phyloP scores from a whole-genome alignment of 2,329 filamentous ascomycete genomes.

The Pyricularia pennisetigena region DNA sequence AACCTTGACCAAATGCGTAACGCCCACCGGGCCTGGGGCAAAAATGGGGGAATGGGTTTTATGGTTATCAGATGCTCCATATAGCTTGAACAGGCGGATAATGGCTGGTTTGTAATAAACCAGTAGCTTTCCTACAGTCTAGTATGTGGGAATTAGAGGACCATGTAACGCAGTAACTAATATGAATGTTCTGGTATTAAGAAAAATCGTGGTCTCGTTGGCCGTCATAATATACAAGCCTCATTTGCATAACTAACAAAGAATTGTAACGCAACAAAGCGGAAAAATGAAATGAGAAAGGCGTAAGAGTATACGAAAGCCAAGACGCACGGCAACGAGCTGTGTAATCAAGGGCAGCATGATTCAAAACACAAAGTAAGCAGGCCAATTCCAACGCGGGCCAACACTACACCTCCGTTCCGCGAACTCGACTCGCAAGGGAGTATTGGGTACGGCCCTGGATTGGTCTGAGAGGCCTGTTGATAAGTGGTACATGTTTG shows the following conservation, averaged over 20 bases:
- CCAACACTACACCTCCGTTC: too few relatives aligned
- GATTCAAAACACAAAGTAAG: too few relatives aligned
- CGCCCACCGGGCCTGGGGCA: slow-evolving; percentile 26
- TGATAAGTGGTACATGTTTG: too few relatives aligned
- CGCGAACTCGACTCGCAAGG: too few relatives aligned
- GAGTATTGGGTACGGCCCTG: too few relatives aligned
- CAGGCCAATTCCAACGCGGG: too few relatives aligned
- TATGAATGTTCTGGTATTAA: not conserved
- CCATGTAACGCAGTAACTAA: not conserved
- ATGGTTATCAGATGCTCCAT: slow-evolving; percentile 16
- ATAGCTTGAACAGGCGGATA: not conserved
- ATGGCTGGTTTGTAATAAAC: not conserved
- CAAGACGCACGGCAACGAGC: too few relatives aligned
- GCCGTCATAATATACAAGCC: not conserved
- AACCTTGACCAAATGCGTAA: slow-evolving; percentile 27
- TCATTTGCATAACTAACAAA: not conserved
- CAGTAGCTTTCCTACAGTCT: too few relatives aligned
- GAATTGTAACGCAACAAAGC: not conserved
- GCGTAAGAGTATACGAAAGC: too few relatives aligned
- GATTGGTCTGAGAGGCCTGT: too few relatives aligned
- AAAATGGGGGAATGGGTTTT: slow-evolving; percentile 23
- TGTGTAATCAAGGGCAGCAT: too few relatives aligned
- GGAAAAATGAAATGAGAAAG: not conserved
- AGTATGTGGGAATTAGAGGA: not conserved
- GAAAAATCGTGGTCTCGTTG: not conserved